A percentile compares a stretch with the other conserved stretches of the same genome.
Conservation (phyloP, 768 basidiomycete genomes). For the Xanthoconium stramineum region DNA sequence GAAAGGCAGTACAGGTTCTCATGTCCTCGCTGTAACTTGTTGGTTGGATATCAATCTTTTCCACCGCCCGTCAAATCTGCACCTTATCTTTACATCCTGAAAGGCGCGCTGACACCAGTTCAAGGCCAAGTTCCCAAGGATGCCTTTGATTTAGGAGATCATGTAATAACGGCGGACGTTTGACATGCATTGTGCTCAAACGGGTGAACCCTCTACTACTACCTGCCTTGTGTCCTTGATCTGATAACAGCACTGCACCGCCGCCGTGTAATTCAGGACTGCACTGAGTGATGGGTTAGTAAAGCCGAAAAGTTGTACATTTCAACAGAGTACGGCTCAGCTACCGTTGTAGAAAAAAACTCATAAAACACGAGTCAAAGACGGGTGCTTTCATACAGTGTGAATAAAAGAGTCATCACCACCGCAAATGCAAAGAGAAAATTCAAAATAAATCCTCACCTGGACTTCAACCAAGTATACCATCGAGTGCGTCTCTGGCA, state of each 20-base stretch:
- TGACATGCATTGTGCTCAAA: conserved; percentile 1
- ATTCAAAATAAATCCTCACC: conserved; percentile 18
- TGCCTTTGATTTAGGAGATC: conserved; percentile 63
- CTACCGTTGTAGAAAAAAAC: conserved; percentile 79
- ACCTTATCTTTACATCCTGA: conserved; percentile 75
- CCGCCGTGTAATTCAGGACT: not conserved
- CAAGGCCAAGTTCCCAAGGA: conserved; percentile 85
- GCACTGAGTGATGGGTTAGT: conserved; percentile 10
- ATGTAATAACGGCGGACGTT: not conserved
- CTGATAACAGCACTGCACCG: no score
- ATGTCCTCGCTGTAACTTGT: conserved; percentile 49
- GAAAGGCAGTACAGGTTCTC: conserved; percentile 72
- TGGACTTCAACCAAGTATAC: no score
- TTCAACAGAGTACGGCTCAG: conserved; percentile 46
- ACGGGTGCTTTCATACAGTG: conserved; percentile 64
- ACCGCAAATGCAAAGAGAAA: conserved; percentile 20
- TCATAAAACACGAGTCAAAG: conserved; percentile 46
- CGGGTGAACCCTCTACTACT: not conserved
- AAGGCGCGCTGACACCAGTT: conserved; percentile 80
- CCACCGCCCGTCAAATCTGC: conserved; percentile 75
- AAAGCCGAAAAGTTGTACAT: not conserved
- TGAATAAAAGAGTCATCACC: conserved; percentile 66
- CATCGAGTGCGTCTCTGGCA: not conserved
- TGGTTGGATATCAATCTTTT: conserved; percentile 67
- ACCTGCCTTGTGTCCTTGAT: no score